phyloP scores from a whole-genome alignment of 2,329 filamentous ascomycete genomes.

The Fulvia fulva region DNA sequence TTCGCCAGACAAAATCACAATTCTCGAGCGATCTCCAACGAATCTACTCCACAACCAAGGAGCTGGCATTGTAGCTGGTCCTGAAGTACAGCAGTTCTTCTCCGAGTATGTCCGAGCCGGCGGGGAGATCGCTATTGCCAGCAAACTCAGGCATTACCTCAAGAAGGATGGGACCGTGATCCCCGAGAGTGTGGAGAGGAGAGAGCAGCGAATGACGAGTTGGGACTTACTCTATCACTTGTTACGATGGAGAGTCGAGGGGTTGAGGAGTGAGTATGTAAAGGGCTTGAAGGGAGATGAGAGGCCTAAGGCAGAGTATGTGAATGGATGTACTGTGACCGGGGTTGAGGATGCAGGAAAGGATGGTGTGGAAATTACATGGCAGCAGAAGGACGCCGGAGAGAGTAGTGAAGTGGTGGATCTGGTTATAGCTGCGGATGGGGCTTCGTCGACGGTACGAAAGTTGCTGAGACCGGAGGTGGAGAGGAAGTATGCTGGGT shows the following conservation, averaged over 20 bases:
- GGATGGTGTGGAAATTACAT: conserved; percentile 24
- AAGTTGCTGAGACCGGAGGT: conserved; percentile 26
- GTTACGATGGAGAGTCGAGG: conserved; percentile 46
- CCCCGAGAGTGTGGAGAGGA: conserved; percentile 27
- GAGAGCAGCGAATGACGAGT: conserved; percentile 45
- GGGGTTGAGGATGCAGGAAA: conserved; percentile 19
- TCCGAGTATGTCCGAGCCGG: conserved; percentile 39
- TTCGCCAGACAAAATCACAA: conserved; percentile 22
- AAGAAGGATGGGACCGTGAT: conserved; percentile 28
- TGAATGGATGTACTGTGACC: conserved; percentile 31
- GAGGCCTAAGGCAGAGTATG: conserved; percentile 24
- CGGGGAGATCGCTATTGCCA: conserved; percentile 30
- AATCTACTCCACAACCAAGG: conserved; percentile 47
- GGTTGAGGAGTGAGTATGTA: conserved; percentile 31
- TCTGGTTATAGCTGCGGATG: conserved; percentile 45
- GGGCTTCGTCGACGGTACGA: conserved; percentile 31
- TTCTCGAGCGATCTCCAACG: conserved; percentile 43
- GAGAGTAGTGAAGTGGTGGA: conserved; percentile 29
- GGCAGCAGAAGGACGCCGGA: conserved; percentile 23
- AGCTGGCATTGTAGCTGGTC: conserved; percentile 47
- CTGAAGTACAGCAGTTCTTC: conserved; percentile 43
- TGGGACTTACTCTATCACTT: conserved; percentile 48
- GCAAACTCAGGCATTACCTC: conserved; percentile 27
- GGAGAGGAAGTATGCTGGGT: conserved; percentile 31
- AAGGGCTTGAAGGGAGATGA: conserved; percentile 16